These are phyloP conservation scores for Venustampulla echinocandica DNA, from an alignment of 495 filamentous ascomycete species.

Conservation along the genomic window DNA sequence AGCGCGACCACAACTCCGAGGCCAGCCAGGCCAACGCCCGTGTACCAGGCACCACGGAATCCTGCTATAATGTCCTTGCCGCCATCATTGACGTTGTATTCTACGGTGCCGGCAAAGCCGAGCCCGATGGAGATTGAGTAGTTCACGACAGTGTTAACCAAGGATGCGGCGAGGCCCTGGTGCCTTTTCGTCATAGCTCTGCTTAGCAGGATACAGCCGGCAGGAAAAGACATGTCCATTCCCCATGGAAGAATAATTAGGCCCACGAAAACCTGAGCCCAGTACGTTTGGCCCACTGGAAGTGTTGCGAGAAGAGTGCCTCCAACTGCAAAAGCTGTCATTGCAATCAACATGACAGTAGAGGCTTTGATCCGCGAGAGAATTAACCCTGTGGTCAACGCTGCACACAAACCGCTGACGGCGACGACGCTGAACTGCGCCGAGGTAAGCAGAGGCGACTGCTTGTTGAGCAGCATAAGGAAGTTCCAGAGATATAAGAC, in stretches of 20 bases:
- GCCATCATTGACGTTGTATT: constrained; percentile 39
- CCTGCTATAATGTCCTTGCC: constrained; percentile 38
- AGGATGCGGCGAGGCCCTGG: constrained; percentile 52
- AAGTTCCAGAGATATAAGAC: constrained; percentile 50
- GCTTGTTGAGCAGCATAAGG: constrained; percentile 37
- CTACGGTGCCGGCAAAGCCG: constrained; percentile 54
- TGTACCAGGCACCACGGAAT: constrained; percentile 47
- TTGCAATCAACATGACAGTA: constrained; percentile 41
- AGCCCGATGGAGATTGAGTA: constrained; percentile 56
- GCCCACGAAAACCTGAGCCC: constrained; percentile 50
- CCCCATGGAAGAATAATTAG: constrained; percentile 48
- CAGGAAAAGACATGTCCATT: constrained; percentile 53
- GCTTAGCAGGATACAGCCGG: constrained; percentile 47
- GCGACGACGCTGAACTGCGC: constrained; percentile 37
- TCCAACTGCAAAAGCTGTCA: constrained; percentile 37
- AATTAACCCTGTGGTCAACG: constrained; percentile 37
- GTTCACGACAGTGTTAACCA: constrained; percentile 57
- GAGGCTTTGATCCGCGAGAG: constrained; percentile 33
- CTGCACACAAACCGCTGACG: constrained; percentile 37
- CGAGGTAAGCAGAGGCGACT: constrained; percentile 36
- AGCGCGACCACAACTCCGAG: constrained; percentile 30
- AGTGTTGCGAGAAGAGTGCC: constrained; percentile 36
- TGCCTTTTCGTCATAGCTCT: constrained; percentile 46
- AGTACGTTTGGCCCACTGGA: constrained; percentile 45
- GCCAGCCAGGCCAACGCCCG: constrained; percentile 42